A percentile compares a stretch with the other conserved stretches of the same genome.
These are phyloP conservation scores for Penicillium soppii DNA, from an alignment of 495 filamentous ascomycete genomes.

Conservation along the genomic window DNA sequence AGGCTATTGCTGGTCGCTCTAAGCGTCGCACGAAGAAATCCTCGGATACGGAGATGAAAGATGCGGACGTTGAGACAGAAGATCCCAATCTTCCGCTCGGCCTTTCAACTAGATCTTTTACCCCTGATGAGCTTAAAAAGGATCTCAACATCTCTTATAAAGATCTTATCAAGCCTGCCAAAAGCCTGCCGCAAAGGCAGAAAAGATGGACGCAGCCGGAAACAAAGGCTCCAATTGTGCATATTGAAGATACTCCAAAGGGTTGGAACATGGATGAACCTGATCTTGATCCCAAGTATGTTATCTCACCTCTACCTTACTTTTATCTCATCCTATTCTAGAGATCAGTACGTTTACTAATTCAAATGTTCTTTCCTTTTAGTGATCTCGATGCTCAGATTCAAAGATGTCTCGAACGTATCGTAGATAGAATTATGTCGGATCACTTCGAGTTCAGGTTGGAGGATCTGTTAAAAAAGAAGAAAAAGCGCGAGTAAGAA, in stretches of 20 bases:
- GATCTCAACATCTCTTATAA: no score
- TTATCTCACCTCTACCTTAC: neutral
- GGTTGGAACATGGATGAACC: neutral
- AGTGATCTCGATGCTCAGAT: slow-evolving; percentile 3
- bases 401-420: neutral
- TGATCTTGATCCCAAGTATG: neutral
- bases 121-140: no score
- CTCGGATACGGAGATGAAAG: no score
- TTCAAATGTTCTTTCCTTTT: neutral
- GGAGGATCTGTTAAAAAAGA: neutral
- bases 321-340: no score
- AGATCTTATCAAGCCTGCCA: neutral
- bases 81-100: no score
- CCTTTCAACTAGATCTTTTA: neutral
- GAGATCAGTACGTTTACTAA: neutral
- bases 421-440: slow-evolving; percentile 1
- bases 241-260: neutral
- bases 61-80: no score
- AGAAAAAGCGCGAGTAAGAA: neutral
- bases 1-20: neutral
- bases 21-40: neutral
- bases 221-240: neutral
- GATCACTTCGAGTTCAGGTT: neutral
- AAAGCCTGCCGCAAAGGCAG: neutral
- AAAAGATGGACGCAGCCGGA: neutral